phyloP scores from a whole-genome alignment of 2,329 filamentous ascomycete genomes.

The Pseudocercospora fijiensis region DNA sequence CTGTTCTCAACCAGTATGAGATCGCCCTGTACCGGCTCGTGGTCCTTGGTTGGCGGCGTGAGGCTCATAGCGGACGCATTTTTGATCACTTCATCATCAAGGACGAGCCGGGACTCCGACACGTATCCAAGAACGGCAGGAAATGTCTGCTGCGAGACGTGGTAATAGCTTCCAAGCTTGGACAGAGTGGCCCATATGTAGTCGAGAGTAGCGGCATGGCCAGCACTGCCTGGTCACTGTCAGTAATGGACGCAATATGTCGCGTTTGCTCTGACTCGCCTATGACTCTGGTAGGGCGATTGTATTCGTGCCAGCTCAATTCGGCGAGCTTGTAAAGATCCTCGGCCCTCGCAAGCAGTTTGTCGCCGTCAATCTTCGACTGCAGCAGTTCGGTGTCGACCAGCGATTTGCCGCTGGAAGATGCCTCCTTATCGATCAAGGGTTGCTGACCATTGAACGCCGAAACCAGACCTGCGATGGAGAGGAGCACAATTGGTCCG shows the following conservation, averaged over 20 bases:
- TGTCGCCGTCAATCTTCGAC: conserved; percentile 55
- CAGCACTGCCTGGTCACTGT: conserved; percentile 40
- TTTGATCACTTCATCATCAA: conserved; percentile 59
- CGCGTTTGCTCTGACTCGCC: conserved; percentile 41
- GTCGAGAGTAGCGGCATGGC: conserved; percentile 31
- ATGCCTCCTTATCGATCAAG: conserved; percentile 9
- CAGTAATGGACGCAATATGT: background rate
- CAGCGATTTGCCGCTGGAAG: conserved; percentile 16
- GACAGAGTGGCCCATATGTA: conserved; percentile 38
- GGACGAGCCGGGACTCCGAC: conserved; percentile 43
- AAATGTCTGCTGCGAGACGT: conserved; percentile 51
- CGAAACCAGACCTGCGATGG: background rate
- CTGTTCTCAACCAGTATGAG: conserved; percentile 57
- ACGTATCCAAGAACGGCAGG: conserved; percentile 33
- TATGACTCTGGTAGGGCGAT: conserved; percentile 69
- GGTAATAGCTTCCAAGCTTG: conserved; percentile 61
- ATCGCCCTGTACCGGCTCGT: conserved; percentile 32
- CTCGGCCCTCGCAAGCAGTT: conserved; percentile 60
- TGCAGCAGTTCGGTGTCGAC: conserved; percentile 51
- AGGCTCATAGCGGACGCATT: conserved; percentile 58
- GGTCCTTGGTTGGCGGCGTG: conserved; percentile 28
- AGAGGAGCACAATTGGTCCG: background rate
- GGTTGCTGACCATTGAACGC: conserved; percentile 18
- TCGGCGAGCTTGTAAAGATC: conserved; percentile 63
- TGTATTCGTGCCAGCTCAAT: conserved; percentile 59